Percentiles rank a stretch among this genome's conserved stretches.
Evolutionary conservation across 306 rosid species (phyloP).

Genomic region (Oemleria cerasiformis): DNA sequence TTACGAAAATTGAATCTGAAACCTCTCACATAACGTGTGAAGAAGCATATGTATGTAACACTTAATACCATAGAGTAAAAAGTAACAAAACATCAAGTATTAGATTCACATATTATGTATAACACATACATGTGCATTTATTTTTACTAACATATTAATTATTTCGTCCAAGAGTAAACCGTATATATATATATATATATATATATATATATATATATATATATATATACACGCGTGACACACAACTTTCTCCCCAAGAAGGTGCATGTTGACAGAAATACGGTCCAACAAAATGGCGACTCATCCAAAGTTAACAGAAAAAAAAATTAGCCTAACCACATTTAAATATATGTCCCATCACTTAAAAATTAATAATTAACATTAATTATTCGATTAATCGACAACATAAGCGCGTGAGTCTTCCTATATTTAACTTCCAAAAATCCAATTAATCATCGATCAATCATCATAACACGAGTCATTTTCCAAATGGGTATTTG

Average conservation of each 20-base stretch:
- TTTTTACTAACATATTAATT: too few relatives aligned
- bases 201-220: too few relatives aligned
- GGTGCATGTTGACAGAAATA: background rate
- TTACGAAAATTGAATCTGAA: too few relatives aligned
- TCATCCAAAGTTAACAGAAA: constrained; percentile 13
- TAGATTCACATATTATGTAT: too few relatives aligned
- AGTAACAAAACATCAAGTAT: too few relatives aligned
- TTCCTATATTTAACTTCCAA: constrained; percentile 4
- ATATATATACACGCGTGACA: too few relatives aligned
- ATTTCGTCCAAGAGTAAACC: too few relatives aligned
- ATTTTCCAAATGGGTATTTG: constrained; percentile 16
- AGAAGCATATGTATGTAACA: too few relatives aligned
- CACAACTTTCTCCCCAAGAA: background rate
- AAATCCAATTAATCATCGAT: background rate
- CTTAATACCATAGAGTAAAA: too few relatives aligned
- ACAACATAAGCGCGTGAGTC: constrained; percentile 11
- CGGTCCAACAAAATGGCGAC: constrained; percentile 9
- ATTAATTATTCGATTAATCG: background rate
- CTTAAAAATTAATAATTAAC: background rate
- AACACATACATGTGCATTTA: too few relatives aligned
- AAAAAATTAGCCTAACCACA: background rate
- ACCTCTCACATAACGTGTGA: too few relatives aligned
- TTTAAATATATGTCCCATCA: background rate
- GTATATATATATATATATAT: too few relatives aligned
- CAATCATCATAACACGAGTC: background rate